Conservation (phyloP, 352 stramenopile species). For the Peronospora farinosa region DNA sequence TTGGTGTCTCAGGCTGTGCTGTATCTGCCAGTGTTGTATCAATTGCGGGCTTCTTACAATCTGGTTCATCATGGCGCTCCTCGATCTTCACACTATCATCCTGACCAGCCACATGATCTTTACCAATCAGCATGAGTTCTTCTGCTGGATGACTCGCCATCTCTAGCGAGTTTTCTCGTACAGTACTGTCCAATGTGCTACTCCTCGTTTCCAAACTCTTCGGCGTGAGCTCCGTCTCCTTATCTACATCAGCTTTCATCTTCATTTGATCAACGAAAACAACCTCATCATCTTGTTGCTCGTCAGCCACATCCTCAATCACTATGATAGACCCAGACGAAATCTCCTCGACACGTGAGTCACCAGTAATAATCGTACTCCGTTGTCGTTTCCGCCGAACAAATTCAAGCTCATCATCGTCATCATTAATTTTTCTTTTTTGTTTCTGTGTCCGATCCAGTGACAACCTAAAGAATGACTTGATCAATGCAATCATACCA, state of each 20-base stretch:
- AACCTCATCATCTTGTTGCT: constrained; percentile 11
- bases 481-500: constrained; percentile 44
- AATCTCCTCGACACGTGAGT: constrained; percentile 11
- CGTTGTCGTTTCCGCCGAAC: constrained; percentile 24
- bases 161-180: constrained; percentile 27
- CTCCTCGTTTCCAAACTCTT: constrained; percentile 34
- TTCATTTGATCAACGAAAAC: constrained; percentile 13
- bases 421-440: constrained; percentile 15
- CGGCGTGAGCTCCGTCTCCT: constrained; percentile 12
- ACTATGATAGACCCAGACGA: constrained; percentile 10
- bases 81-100: constrained; percentile 5
- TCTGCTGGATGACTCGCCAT: constrained; percentile 33
- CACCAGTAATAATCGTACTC: constrained; percentile 2
- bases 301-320: constrained; percentile 13
- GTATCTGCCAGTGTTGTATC: neutral
- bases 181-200: constrained; percentile 5
- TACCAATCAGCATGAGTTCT: constrained; percentile 27
- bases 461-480: constrained; percentile 25
- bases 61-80: constrained; percentile 1
- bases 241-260: constrained; percentile 1
- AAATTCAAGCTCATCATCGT: neutral
- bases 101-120: constrained; percentile 19
- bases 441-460: constrained; percentile 9
- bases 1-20: constrained; percentile 5
- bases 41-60: neutral